A percentile compares a stretch with the other conserved stretches of the same genome.
Evolutionary conservation across 2,329 filamentous ascomycete genomes (phyloP).

Genomic region (Bipolaris oryzae): DNA sequence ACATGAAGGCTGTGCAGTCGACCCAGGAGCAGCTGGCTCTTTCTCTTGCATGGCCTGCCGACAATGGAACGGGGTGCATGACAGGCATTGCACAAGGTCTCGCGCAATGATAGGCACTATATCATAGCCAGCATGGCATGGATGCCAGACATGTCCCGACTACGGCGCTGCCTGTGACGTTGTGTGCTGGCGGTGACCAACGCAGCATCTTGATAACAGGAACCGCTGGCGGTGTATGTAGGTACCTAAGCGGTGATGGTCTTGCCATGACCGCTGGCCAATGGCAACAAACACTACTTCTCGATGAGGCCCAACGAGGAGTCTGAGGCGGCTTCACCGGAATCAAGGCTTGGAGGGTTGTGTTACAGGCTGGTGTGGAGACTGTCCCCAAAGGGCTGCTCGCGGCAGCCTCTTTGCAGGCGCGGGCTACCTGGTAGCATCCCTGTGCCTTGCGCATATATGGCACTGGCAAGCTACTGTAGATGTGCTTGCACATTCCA

Average conservation of each 20-base stretch:
- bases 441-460: conserved; percentile 8
- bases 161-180: conserved; percentile 10
- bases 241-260: conserved; percentile 24
- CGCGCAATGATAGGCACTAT: conserved; percentile 7
- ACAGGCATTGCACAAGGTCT: conserved; percentile 7
- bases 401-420: conserved; percentile 24
- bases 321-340: conserved; percentile 33
- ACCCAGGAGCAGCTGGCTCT: background rate
- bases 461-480: conserved; percentile 9
- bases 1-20: conserved; percentile 5
- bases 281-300: conserved; percentile 10
- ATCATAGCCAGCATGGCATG: background rate
- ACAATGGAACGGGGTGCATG: conserved; percentile 3
- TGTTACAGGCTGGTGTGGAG: conserved; percentile 29
- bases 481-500: conserved; percentile 30
- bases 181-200: conserved; percentile 18
- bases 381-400: conserved; percentile 22
- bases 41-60: background rate
- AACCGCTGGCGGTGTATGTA: conserved; percentile 23
- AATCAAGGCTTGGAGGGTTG: conserved; percentile 25
- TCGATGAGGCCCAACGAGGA: conserved; percentile 11
- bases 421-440: conserved; percentile 18
- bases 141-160: conserved; percentile 1
- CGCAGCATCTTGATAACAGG: conserved; percentile 1
- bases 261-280: conserved; percentile 12